Base-by-base conservation (phyloP, 2,329 filamentous ascomycete genomes). In the Alternaria consortialis region DNA sequence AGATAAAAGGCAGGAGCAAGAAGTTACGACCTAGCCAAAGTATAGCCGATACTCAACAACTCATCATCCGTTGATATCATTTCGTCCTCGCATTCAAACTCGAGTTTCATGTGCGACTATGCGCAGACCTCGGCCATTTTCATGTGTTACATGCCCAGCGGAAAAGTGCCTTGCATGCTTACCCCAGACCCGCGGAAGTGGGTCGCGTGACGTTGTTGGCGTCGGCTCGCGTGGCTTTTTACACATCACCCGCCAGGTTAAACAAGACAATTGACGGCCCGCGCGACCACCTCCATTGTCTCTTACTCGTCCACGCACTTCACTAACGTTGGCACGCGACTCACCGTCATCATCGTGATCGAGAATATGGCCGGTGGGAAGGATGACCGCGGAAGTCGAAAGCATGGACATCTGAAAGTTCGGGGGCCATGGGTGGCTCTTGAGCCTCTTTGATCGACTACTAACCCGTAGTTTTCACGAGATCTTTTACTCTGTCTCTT, bases 151-250 rank as follows among this genome's bases (percentile, higher is more conserved):
- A 42, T 2, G 42, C 34, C 56, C 32, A 58, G 56, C 32, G 23
- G 20, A 25, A 52, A 40, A 52, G 58, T 60, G 58, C 58, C 58
- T 60, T 60, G 53, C 58, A 60, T 60, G 51, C 51, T 40, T 56
- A 57, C 53, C 58, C 47, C 58, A 31, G 58, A 53, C 53, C 47
- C 47, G 54, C 53, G 40, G 42, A 55, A 40, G 47, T 52, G 58
- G 58, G 58, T 57, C 58, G 58, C 58, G 58, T 60, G 58, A 60
- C 58, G 53, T 60, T 58, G 57, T 48, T 57, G 47, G 40, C 53
- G 53, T 37, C 53, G 53, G 53, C 58, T 60, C 58, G 53, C 47
- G 58, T 60, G 58, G 47, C 48, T 29, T 46, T 51, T 57, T 60
- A 44, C 40, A 57, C 58, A 60, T 60, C 58, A 60, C 47, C 58